phyloP scores from a whole-genome alignment of 495 filamentous ascomycete species.

The Penicillium flavigenum region DNA sequence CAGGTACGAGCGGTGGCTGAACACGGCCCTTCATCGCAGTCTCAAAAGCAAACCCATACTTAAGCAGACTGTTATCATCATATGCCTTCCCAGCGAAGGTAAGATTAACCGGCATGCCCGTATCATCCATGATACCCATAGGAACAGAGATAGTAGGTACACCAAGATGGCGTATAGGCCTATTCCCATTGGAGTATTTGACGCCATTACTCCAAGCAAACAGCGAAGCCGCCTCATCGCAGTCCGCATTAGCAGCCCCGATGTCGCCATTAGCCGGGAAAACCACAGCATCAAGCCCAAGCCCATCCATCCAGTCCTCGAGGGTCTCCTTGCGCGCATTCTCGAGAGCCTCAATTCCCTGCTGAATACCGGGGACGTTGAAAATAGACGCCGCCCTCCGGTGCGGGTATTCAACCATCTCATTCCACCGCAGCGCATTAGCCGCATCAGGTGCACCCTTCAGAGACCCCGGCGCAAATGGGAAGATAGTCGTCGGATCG shows the following conservation, averaged over 20 bases:
- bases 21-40: conserved; percentile 26
- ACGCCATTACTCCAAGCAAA: conserved; percentile 39
- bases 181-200: conserved; percentile 39
- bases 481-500: conserved; percentile 35
- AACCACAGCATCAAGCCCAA: conserved; percentile 35
- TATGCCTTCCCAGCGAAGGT: conserved; percentile 40
- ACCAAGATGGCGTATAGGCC: conserved; percentile 37
- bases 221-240: conserved; percentile 23
- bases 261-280: conserved; percentile 38
- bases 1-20: conserved; percentile 25
- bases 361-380: conserved; percentile 28
- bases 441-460: conserved; percentile 32
- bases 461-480: conserved; percentile 33
- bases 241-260: conserved; percentile 32
- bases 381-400: conserved; percentile 27
- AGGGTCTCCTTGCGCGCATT: conserved; percentile 32
- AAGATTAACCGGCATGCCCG: conserved; percentile 36
- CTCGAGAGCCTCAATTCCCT: conserved; percentile 32
- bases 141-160: conserved; percentile 39
- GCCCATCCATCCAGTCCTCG: conserved; percentile 37
- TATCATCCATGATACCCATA: conserved; percentile 41
- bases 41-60: conserved; percentile 37
- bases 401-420: conserved; percentile 37
- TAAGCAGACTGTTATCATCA: conserved; percentile 30
- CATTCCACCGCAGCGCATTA: conserved; percentile 33